Conservation (phyloP, 495 filamentous ascomycete species). For the Melanomma pulvis-pyrius region DNA sequence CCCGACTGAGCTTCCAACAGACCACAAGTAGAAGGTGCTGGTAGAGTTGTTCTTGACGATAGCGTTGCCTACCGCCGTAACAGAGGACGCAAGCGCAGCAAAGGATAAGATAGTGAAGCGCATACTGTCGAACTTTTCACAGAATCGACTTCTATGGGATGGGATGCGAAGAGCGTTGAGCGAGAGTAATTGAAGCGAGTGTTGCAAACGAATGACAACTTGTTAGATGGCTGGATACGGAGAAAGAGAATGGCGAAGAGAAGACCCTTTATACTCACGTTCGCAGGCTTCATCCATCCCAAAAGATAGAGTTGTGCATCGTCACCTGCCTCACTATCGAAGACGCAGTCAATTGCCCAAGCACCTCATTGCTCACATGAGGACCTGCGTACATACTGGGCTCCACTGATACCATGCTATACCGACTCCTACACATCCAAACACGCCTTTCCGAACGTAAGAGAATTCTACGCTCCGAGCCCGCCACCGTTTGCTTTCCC, state of each 20-base stretch:
- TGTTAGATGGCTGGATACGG: not conserved
- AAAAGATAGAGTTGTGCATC: not conserved
- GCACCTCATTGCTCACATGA: not conserved
- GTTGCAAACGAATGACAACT: not conserved
- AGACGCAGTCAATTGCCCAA: not conserved
- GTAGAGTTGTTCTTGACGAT: constrained; percentile 57
- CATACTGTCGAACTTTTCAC: constrained; percentile 17
- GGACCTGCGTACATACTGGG: not conserved
- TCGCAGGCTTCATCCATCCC: not conserved
- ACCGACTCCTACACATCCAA: not conserved
- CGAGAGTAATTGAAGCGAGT: not conserved
- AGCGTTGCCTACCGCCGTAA: constrained; percentile 54
- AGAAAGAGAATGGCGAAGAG: not conserved
- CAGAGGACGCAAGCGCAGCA: not conserved
- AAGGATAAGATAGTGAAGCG: constrained; percentile 20
- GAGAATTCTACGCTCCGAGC: constrained; percentile 1
- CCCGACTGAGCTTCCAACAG: constrained; percentile 53
- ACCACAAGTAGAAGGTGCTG: constrained; percentile 57
- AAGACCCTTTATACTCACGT: constrained; percentile 2
- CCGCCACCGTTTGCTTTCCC: not conserved
- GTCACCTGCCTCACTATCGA: not conserved
- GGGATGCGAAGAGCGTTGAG: not conserved
- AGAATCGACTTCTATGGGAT: not conserved
- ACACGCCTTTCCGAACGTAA: constrained; percentile 1
- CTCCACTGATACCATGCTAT: not conserved